Evolutionary conservation across 495 filamentous ascomycete genomes (phyloP), one percentile per base, ranked within the genome.

Genomic region (Diplogelasinospora grovesii): DNA sequence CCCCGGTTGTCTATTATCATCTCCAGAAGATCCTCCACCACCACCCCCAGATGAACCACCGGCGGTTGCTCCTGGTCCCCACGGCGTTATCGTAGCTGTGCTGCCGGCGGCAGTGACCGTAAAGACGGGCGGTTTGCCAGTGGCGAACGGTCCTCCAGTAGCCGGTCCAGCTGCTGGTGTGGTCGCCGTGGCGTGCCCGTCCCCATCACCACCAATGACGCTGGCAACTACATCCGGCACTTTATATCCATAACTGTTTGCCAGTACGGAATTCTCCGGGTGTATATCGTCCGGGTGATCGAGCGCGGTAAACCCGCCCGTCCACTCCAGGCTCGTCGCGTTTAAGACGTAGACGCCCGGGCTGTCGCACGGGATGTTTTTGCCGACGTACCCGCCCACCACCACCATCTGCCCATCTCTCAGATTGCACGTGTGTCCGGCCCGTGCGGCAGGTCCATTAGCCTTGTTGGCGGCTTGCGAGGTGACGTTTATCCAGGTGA

Each of bases 271-370:
- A 37, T 70, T 70, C 8, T 68, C 64, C 1, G 58, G 40, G 39
- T 61, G 33, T 1, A 52, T 45, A 39, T 66, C 59, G 15, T 61
- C 45, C 1, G 46, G 30, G 50, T 64, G 48, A 49, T 54, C 20
- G 43, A 52, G 53, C 0, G 78, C 65, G 15, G 66, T 74, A 61
- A 82, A 87, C 11, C 63, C 64, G 31, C 64, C 71, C 8, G 68
- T 66, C 82, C 83, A 88, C 30, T 68, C 41, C 3, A 83, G 64
- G 10, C 65, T 68, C 8, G 71, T 73, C 18, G 76, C 65, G 60
- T 85, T 74, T 59, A 86, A 86, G 26, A 81, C 70, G 51, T 82
- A 85, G 48, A 85, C 66, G 7, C 83, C 83, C 6, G 82, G 80
- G 20, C 57, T 68, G 45, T 87, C 84, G 58, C 84, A 87, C 3